Conservation (phyloP, 2,329 filamentous ascomycete species). For the Ampelomyces quisqualis region DNA sequence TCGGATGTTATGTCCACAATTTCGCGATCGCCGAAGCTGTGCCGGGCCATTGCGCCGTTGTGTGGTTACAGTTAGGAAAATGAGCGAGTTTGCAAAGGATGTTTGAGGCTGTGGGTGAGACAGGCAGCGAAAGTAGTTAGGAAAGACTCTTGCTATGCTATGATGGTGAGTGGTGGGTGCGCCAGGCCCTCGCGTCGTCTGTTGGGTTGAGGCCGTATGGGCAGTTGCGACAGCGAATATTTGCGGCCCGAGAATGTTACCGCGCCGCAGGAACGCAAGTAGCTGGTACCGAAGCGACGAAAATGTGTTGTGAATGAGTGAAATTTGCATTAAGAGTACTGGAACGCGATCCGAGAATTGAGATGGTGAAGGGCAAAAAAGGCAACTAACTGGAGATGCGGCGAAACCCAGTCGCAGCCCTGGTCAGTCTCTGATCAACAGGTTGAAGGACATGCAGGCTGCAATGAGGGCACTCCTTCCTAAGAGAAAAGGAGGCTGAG, state of each 20-base stretch:
- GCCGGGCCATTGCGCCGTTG: slow-evolving; percentile 13
- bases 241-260: slow-evolving; percentile 1
- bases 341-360: slow-evolving; percentile 1
- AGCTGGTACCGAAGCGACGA: not conserved
- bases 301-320: not conserved
- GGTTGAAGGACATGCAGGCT: not conserved
- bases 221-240: not conserved
- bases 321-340: slow-evolving; percentile 13
- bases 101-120: no score
- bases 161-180: not conserved
- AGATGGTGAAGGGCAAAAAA: slow-evolving; percentile 7
- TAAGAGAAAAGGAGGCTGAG: no score
- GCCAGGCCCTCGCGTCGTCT: no score
- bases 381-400: slow-evolving; percentile 3
- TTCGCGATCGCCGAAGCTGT: slow-evolving; percentile 4
- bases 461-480: slow-evolving; percentile 1
- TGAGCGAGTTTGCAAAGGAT: no score
- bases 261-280: not conserved
- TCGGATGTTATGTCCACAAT: slow-evolving; percentile 29
- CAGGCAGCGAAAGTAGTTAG: not conserved
- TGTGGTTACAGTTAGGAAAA: no score
- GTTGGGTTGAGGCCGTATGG: not conserved
- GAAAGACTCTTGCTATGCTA: not conserved
- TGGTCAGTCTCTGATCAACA: slow-evolving; percentile 8
- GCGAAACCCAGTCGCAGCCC: slow-evolving; percentile 16